These are phyloP conservation scores for Lichtheimia hyalospora DNA, from an alignment of 371 early-diverging fungal species.

Conservation along the genomic window DNA sequence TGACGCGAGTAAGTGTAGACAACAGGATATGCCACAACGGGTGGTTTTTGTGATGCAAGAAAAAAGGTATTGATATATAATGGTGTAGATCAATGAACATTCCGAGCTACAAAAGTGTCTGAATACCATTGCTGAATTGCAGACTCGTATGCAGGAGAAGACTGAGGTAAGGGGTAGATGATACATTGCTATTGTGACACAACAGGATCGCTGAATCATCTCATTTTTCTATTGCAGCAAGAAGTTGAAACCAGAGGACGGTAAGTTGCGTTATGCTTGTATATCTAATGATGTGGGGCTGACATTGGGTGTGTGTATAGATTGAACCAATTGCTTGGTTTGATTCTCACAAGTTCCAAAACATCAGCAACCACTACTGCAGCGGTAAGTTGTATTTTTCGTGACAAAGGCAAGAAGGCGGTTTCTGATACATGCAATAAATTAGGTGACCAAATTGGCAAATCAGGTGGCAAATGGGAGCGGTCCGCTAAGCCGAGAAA, in stretches of 20 bases:
- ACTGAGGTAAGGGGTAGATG: slow-evolving; percentile 28
- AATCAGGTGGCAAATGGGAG: background rate
- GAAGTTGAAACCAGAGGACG: slow-evolving; percentile 38
- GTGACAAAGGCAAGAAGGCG: background rate
- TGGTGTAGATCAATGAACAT: slow-evolving; percentile 63
- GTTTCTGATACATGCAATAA: background rate
- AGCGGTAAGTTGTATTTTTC: slow-evolving; percentile 4
- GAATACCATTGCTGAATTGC: slow-evolving; percentile 76
- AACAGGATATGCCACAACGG: background rate
- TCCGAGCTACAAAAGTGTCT: slow-evolving; percentile 83
- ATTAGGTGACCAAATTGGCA: background rate
- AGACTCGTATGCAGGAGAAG: slow-evolving; percentile 71
- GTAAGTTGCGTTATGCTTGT: slow-evolving; percentile 9
- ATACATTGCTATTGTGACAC: too few species aligned
- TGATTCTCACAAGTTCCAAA: slow-evolving; percentile 40
- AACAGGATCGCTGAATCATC: background rate
- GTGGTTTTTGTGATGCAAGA: background rate
- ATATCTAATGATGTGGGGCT: background rate
- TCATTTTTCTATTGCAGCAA: slow-evolving; percentile 18
- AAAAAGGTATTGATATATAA: background rate
- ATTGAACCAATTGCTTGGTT: slow-evolving; percentile 27
- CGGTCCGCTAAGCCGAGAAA: slow-evolving; percentile 1
- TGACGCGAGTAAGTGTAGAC: slow-evolving; percentile 25
- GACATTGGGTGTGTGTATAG: slow-evolving; percentile 2
- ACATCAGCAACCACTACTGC: slow-evolving; percentile 1